Percentiles rank a stretch among this genome's conserved stretches.
These are phyloP conservation scores for Citrullus colocynthis DNA, from an alignment of 306 rosid genomes.

Conservation along the genomic window DNA sequence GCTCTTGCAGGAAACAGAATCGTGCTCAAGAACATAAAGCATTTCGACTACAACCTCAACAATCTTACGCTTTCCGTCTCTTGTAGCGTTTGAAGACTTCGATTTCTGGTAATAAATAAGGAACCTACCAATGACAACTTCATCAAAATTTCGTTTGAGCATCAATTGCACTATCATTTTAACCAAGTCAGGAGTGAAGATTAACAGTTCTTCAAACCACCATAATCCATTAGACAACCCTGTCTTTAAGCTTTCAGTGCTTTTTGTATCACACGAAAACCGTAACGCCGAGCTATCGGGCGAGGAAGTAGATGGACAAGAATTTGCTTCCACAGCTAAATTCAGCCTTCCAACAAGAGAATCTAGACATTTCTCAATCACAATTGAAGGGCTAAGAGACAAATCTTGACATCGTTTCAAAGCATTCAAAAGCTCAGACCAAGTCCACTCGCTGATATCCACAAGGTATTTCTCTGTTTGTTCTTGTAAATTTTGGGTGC, in stretches of 20 bases:
- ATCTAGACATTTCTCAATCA: slow-evolving; percentile 53
- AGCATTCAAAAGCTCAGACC: slow-evolving; percentile 61
- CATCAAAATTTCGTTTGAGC: slow-evolving; percentile 48
- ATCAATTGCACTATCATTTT: slow-evolving; percentile 43
- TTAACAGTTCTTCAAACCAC: slow-evolving; percentile 87
- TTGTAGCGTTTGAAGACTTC: slow-evolving; percentile 25
- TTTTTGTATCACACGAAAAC: slow-evolving; percentile 75
- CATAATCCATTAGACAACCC: slow-evolving; percentile 40
- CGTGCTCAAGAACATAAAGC: slow-evolving; percentile 37
- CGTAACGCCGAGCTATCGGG: slow-evolving; percentile 69
- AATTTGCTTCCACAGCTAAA: slow-evolving; percentile 49
- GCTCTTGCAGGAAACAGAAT: slow-evolving; percentile 50
- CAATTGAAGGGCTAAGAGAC: slow-evolving; percentile 19
- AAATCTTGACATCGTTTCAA: slow-evolving; percentile 55
- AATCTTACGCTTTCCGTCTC: slow-evolving; percentile 33
- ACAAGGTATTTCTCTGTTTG: slow-evolving; percentile 48
- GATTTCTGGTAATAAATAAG: slow-evolving; percentile 68
- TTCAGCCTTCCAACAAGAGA: slow-evolving; percentile 47
- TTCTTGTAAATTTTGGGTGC: slow-evolving; percentile 32
- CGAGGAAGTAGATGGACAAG: slow-evolving; percentile 74
- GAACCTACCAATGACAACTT: slow-evolving; percentile 50
- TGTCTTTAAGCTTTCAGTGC: slow-evolving; percentile 69
- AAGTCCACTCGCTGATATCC: slow-evolving; percentile 64
- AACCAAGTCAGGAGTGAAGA: slow-evolving; percentile 43
- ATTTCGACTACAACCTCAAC: slow-evolving; percentile 51